Percentiles rank a stretch among this genome's conserved stretches.
phyloP scores from a whole-genome alignment of 192 early-diverging fungal genomes.

The Coemansia sp. region DNA sequence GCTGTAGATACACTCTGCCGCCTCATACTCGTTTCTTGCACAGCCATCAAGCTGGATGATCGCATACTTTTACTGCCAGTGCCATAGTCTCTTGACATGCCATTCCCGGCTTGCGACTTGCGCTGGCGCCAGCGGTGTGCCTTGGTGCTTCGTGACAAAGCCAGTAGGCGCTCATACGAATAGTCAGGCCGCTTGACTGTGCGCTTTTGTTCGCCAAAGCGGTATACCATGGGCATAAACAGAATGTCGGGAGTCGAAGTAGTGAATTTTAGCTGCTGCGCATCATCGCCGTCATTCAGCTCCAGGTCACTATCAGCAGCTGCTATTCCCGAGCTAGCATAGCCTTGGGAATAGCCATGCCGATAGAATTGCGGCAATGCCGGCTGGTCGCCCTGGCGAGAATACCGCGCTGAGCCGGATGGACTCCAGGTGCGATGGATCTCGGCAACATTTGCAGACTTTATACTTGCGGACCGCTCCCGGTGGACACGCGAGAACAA shows the following conservation, averaged over 20 bases:
- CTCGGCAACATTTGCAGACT: constrained; percentile 7
- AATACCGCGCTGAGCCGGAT: background rate
- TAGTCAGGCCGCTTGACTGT: constrained; percentile 24
- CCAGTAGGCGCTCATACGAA: constrained; percentile 32
- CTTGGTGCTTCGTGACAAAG: constrained; percentile 29
- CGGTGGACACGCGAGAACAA: constrained; percentile 18
- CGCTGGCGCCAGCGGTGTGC: constrained; percentile 20
- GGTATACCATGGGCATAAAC: constrained; percentile 16
- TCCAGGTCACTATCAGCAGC: constrained; percentile 9
- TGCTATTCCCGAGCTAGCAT: background rate
- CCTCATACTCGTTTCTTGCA: no score
- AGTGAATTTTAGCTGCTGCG: constrained; percentile 6
- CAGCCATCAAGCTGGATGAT: no score
- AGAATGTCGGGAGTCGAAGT: constrained; percentile 33
- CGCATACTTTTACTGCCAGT: no score
- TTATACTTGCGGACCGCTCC: constrained; percentile 10
- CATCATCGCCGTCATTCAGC: background rate
- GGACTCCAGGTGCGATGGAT: background rate
- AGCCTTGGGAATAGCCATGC: background rate
- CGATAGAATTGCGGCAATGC: background rate
- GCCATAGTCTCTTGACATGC: no score
- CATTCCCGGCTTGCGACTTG: background rate
- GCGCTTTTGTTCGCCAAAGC: constrained; percentile 12
- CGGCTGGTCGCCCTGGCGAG: background rate
- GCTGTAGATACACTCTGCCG: no score